Percentiles rank a stretch among this genome's conserved stretches.
These are phyloP conservation scores for Aspergillus texensis DNA, from an alignment of 2,329 filamentous ascomycete genomes.

Conservation along the genomic window DNA sequence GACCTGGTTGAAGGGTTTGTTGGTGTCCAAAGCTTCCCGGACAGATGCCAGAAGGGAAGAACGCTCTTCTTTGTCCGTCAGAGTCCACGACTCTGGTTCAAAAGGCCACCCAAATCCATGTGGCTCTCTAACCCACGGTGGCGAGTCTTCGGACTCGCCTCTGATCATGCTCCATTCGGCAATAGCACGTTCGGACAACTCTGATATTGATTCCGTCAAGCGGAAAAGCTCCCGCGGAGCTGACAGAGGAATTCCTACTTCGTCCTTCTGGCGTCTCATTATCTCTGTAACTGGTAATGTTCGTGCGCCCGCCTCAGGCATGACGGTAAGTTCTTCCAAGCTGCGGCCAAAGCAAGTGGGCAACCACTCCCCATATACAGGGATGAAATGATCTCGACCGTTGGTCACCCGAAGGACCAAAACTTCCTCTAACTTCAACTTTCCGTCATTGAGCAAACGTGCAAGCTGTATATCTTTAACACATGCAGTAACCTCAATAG, in stretches of 20 bases:
- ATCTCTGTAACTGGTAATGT: conserved; percentile 54
- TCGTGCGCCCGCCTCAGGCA: conserved; percentile 78
- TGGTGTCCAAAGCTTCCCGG: conserved; percentile 72
- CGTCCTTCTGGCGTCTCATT: conserved; percentile 34
- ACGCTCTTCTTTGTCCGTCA: conserved; percentile 44
- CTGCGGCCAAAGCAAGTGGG: conserved; percentile 82
- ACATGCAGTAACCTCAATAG: conserved; percentile 67
- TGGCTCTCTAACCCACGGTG: conserved; percentile 56
- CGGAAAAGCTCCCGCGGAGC: conserved; percentile 88
- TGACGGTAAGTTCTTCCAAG: conserved; percentile 82
- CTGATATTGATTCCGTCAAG: conserved; percentile 78
- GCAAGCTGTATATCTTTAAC: conserved; percentile 67
- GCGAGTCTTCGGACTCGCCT: conserved; percentile 35
- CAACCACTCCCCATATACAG: conserved; percentile 75
- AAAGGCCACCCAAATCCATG: conserved; percentile 61
- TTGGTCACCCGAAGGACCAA: conserved; percentile 80
- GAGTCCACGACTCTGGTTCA: conserved; percentile 52
- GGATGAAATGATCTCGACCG: conserved; percentile 90
- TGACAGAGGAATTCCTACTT: conserved; percentile 62
- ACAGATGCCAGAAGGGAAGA: conserved; percentile 48
- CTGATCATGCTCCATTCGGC: conserved; percentile 66
- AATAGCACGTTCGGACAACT: conserved; percentile 59
- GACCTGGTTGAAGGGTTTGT: conserved; percentile 61
- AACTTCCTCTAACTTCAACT: conserved; percentile 74
- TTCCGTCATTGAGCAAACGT: conserved; percentile 70